phyloP scores from a whole-genome alignment of 78 protist species.

The Dictyostelium intermedium region DNA sequence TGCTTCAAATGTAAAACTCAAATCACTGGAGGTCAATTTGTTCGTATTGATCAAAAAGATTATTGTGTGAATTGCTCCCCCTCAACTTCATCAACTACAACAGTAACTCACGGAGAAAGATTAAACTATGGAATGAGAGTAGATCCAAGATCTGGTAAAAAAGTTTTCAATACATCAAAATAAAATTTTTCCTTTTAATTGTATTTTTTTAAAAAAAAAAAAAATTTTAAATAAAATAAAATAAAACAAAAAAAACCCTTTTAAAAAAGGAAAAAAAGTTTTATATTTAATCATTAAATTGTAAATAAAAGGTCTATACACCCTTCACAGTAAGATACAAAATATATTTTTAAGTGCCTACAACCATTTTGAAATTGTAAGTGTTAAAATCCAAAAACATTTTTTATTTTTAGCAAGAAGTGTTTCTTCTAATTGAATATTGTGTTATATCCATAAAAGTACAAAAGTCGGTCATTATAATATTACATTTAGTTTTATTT shows the following conservation, averaged over 20 bases:
- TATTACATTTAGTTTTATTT: neutral
- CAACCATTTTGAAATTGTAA: too few species aligned
- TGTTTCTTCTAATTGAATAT: neutral
- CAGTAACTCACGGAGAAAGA: constrained; percentile 17
- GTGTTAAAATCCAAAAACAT: too few species aligned
- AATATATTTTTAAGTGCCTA: too few species aligned
- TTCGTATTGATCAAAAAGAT: neutral
- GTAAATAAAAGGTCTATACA: too few species aligned
- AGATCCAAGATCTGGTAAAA: constrained; percentile 37
- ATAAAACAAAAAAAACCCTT: neutral
- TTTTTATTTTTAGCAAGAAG: neutral
- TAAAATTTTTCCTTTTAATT: neutral
- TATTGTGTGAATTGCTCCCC: constrained; percentile 58
- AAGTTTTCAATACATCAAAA: neutral
- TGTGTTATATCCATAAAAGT: neutral
- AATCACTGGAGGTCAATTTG: constrained; percentile 10
- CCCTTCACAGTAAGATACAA: too few species aligned
- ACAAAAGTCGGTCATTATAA: constrained; percentile 17
- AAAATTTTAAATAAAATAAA: neutral
- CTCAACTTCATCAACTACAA: neutral
- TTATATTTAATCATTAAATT: too few species aligned
- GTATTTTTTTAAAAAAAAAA: neutral
- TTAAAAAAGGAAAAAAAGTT: too few species aligned
- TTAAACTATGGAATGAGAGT: neutral
- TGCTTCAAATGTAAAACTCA: constrained; percentile 40